These are phyloP conservation scores for Strobilomyces echinocephalus DNA, from an alignment of 768 basidiomycete species.

Conservation along the genomic window DNA sequence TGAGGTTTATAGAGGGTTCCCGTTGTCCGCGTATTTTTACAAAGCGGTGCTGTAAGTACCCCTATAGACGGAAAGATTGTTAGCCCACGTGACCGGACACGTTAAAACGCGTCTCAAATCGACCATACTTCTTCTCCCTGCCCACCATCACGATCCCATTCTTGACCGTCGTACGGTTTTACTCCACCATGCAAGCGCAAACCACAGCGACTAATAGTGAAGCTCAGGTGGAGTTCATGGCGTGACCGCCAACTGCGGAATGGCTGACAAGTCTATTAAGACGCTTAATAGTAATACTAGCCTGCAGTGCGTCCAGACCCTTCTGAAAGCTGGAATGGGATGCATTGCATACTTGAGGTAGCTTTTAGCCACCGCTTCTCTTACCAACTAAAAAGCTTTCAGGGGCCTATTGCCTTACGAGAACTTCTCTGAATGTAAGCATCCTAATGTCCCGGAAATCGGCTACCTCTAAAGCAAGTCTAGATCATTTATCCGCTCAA, in stretches of 20 bases:
- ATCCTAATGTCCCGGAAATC: neutral
- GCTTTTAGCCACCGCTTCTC: neutral
- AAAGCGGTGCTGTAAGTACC: too few relatives aligned
- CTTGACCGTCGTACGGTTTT: neutral
- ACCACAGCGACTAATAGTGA: conserved; percentile 14
- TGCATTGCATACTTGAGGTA: conserved; percentile 76
- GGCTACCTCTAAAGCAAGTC: neutral
- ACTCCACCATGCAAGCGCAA: conserved; percentile 25
- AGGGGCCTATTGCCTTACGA: conserved; percentile 77
- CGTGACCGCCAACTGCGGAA: neutral
- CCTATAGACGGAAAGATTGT: too few relatives aligned
- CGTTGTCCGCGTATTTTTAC: too few relatives aligned
- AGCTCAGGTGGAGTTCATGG: conserved; percentile 18
- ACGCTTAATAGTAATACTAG: conserved; percentile 56
- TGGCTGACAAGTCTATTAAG: conserved; percentile 26
- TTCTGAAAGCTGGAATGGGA: conserved; percentile 67
- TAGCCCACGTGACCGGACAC: conserved; percentile 19
- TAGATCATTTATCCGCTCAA: conserved; percentile 29
- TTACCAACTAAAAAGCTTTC: conserved; percentile 7
- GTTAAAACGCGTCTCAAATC: conserved; percentile 15
- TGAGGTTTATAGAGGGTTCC: too few relatives aligned
- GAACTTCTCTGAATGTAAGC: conserved; percentile 66
- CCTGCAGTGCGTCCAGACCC: conserved; percentile 64
- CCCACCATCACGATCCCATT: neutral
- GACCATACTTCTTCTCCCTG: neutral